Evolutionary conservation across 2,329 filamentous ascomycete genomes (phyloP).

Genomic region (Aciculosporium take): DNA sequence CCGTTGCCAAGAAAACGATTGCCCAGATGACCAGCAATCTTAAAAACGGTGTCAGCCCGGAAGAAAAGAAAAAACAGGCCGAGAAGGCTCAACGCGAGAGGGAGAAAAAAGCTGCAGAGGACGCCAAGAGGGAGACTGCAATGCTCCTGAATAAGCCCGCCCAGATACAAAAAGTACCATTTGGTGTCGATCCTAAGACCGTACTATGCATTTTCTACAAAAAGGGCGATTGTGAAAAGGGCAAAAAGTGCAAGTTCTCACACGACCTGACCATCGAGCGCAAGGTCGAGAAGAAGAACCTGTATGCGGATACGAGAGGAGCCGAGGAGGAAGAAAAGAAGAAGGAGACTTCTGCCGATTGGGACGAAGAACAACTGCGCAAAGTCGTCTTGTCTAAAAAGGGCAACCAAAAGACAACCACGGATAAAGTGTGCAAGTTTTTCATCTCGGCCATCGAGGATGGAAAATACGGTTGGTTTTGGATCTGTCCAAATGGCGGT

Average conservation of each 20-base stretch:
- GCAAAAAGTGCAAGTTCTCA: constrained; percentile 93
- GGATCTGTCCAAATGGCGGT: constrained; percentile 90
- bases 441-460: constrained; percentile 97
- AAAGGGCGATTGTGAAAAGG: constrained; percentile 95
- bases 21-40: constrained; percentile 65
- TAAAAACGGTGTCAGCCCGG: constrained; percentile 61
- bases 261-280: constrained; percentile 82
- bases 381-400: constrained; percentile 91
- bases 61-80: constrained; percentile 68
- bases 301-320: constrained; percentile 75
- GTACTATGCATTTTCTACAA: constrained; percentile 95
- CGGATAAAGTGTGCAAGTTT: constrained; percentile 98
- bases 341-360: constrained; percentile 91
- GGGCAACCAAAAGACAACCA: constrained; percentile 87
- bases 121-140: constrained; percentile 65
- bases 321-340: constrained; percentile 58
- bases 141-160: constrained; percentile 81
- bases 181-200: constrained; percentile 96
- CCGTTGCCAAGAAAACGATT: constrained; percentile 78
- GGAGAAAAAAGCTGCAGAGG: constrained; percentile 84
- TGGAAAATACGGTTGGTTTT: constrained; percentile 98
- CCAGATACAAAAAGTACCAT: constrained; percentile 93
- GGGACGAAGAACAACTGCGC: constrained; percentile 92
- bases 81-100: constrained; percentile 56
- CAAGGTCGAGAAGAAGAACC: constrained; percentile 79